Percentiles rank a stretch among this genome's conserved stretches.
Conservation (phyloP, 352 stramenopile species). For the Pythium rhizo-oryzae region DNA sequence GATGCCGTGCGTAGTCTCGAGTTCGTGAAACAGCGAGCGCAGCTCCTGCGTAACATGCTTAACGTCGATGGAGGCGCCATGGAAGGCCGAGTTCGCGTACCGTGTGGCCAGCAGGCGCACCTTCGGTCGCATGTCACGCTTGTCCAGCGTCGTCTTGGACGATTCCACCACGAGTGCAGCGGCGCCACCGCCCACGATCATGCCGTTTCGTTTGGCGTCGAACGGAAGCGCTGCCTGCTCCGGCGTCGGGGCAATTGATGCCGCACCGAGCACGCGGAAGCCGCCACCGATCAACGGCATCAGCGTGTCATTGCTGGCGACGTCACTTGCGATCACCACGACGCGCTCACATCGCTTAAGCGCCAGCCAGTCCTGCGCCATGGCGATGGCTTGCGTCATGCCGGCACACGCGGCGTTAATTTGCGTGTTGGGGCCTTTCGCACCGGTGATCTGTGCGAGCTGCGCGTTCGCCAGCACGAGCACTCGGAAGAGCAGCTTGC, state of each 20-base stretch:
- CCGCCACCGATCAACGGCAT: constrained; percentile 95
- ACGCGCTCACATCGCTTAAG: constrained; percentile 92
- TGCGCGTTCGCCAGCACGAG: constrained; percentile 96
- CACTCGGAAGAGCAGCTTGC: constrained; percentile 97
- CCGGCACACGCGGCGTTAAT: constrained; percentile 96
- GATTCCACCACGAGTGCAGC: constrained; percentile 84
- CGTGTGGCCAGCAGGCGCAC: constrained; percentile 92
- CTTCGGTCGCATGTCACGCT: background rate
- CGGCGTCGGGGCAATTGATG: constrained; percentile 79
- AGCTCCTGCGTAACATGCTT: constrained; percentile 95
- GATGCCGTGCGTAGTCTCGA: constrained; percentile 93
- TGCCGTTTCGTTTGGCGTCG: constrained; percentile 91
- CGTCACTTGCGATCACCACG: constrained; percentile 95
- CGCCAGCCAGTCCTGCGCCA: constrained; percentile 95
- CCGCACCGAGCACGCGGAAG: constrained; percentile 94
- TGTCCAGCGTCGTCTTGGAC: constrained; percentile 33
- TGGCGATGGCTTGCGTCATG: constrained; percentile 90
- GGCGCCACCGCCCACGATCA: constrained; percentile 94
- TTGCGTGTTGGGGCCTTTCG: constrained; percentile 95
- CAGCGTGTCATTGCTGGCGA: constrained; percentile 88
- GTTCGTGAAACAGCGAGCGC: constrained; percentile 82
- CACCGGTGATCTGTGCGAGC: constrained; percentile 94
- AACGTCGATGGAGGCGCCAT: constrained; percentile 94
- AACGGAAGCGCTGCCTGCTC: constrained; percentile 91
- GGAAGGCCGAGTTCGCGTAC: constrained; percentile 96